phyloP scores from a whole-genome alignment of 257 asterid genomes.

The Salvia hispanica region DNA sequence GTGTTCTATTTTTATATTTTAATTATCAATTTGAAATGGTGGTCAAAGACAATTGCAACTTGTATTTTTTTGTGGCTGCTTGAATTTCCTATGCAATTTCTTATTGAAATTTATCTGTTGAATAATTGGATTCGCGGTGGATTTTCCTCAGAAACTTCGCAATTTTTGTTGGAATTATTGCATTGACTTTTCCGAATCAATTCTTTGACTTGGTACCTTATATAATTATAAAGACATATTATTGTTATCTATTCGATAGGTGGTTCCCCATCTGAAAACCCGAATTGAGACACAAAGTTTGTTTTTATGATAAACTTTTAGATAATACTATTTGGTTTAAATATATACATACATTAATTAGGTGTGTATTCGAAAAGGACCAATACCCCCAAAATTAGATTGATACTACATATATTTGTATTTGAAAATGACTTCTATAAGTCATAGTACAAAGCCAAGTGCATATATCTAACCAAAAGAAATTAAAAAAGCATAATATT shows the following conservation, averaged over 20 bases:
- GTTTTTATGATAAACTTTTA: background rate
- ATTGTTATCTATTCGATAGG: no score
- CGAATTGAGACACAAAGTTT: background rate
- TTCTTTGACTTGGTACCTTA: no score
- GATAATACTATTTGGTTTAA: no score
- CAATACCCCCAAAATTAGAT: background rate
- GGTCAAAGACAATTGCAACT: slow-evolving; percentile 1
- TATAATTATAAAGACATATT: no score
- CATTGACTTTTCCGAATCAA: background rate
- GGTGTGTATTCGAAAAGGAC: background rate
- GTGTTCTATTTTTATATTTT: no score
- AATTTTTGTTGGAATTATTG: background rate
- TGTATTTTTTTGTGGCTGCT: background rate
- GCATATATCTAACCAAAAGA: no score
- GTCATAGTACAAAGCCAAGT: background rate
- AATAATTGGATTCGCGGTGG: background rate
- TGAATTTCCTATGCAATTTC: background rate
- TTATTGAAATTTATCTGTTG: background rate
- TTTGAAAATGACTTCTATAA: background rate
- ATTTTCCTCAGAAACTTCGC: background rate
- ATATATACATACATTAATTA: background rate
- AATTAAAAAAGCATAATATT: background rate
- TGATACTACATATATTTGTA: background rate
- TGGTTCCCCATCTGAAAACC: background rate
- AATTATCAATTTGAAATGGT: background rate